Evolutionary conservation across 2,329 filamentous ascomycete species (phyloP), one percentile per base, ranked within the genome.

Genomic region (Lachnellula suecica): DNA sequence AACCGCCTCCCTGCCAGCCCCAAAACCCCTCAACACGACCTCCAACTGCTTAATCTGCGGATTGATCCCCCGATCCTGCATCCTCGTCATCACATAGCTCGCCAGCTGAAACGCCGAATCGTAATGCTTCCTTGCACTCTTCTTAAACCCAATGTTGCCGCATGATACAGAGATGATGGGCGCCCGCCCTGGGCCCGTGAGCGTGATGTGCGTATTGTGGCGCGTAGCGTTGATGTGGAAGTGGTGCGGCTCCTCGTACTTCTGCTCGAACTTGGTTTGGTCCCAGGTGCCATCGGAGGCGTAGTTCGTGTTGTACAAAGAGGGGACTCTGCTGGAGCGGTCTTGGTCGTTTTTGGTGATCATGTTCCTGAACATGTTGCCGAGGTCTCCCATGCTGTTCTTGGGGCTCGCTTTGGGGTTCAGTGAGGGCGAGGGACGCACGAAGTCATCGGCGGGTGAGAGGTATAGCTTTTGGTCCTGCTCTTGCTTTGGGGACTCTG

Each of bases 141-240:
- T 95, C 65, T 80, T 82, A 75, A 97, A 97, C n/a, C 93, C 93
- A 54, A 99, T 83, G 66, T 96, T 91, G 44, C 94, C 94, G 53
- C 86, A 82, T 2, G 88, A 89, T 62, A 96, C 72, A 11, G 87
- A 91, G 59, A 99, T 78, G 59, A 97, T 81, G 24, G 90, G 82
- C 59, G 90, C 82, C 44, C 87, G 81, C 69, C 91, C 85, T 24
- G 94, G 92, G 65, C 87, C 85, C 20, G 91, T 90, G 60, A 97
- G 82, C 1, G 92, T 97, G 65, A 99, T 82, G 72, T 97, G 91
- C 19, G 90, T 94, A 76, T 99, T 99, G 81, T 97, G 94, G 74
- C 91, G 95, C 70, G 89, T 87, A 24, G 88, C 76, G 73, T 84
- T 93, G 69, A 99, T 78, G 74, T 96, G 90, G 59, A 99, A 80